Percentiles rank a stretch among this genome's conserved stretches.
Conservation (phyloP, 352 stramenopile genomes). For the Phytopythium aichiense region DNA sequence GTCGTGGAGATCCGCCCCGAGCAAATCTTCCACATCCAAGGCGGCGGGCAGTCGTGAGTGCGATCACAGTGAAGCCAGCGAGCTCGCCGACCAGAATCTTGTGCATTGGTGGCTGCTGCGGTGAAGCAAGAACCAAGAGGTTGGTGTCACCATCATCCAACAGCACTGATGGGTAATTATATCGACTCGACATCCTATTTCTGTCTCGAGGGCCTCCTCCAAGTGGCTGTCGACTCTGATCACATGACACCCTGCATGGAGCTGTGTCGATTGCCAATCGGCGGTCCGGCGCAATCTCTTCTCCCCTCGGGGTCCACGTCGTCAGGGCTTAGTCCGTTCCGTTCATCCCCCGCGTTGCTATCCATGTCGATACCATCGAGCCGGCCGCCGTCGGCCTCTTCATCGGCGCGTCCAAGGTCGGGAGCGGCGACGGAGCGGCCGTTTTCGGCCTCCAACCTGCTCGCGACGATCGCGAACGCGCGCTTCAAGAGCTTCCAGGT, state of each 20-base stretch:
- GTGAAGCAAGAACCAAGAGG: too few species aligned
- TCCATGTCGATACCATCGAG: neutral
- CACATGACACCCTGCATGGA: neutral
- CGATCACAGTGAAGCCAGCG: too few species aligned
- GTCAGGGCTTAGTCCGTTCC: neutral
- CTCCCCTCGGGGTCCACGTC: neutral
- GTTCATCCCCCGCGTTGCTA: neutral
- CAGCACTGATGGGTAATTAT: neutral
- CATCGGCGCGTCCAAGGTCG: neutral
- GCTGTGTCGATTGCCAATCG: neutral
- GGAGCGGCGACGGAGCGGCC: conserved; percentile 12
- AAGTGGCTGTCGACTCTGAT: neutral
- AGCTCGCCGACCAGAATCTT: too few species aligned
- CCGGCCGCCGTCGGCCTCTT: neutral
- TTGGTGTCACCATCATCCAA: neutral
- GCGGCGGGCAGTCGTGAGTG: conserved; percentile 3
- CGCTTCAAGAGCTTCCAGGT: conserved; percentile 52
- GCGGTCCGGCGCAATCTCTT: neutral
- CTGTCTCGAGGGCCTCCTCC: neutral
- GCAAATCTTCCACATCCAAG: conserved; percentile 37
- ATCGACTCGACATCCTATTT: neutral
- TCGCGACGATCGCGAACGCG: conserved; percentile 35
- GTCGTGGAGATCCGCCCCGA: conserved; percentile 41
- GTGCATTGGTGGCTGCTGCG: too few species aligned
- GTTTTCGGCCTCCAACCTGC: conserved; percentile 47